These are phyloP conservation scores for Leccinum rimulosum DNA, from an alignment of 768 basidiomycete species.

Conservation along the genomic window DNA sequence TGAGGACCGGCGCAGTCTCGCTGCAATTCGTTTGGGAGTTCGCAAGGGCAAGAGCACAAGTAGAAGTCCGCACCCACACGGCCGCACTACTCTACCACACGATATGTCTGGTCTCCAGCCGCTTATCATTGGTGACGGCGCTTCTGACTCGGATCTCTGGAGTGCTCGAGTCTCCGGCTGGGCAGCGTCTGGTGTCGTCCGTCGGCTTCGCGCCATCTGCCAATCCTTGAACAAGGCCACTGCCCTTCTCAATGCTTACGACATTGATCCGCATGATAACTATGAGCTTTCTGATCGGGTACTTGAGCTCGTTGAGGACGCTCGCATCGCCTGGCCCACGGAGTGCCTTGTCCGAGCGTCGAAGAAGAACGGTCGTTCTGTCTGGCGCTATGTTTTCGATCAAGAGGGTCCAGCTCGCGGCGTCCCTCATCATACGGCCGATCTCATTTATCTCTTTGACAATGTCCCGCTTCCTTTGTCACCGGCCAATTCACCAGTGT, in stretches of 20 bases:
- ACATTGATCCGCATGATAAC: slow-evolving; percentile 60
- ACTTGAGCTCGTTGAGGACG: slow-evolving; percentile 73
- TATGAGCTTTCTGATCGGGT: slow-evolving; percentile 68
- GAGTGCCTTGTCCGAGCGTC: slow-evolving; percentile 58
- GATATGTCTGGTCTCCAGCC: slow-evolving; percentile 47
- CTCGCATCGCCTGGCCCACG: slow-evolving; percentile 74
- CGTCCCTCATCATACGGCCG: slow-evolving; percentile 66
- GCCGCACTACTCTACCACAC: slow-evolving; percentile 8
- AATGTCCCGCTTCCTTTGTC: slow-evolving; percentile 57
- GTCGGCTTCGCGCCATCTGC: slow-evolving; percentile 71
- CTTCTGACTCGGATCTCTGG: slow-evolving; percentile 65
- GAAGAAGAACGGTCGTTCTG: slow-evolving; percentile 51
- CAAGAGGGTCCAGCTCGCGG: slow-evolving; percentile 70
- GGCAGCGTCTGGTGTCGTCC: slow-evolving; percentile 58
- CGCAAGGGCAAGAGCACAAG: slow-evolving; percentile 24
- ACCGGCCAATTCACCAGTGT: slow-evolving; percentile 32
- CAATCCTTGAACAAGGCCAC: slow-evolving; percentile 64
- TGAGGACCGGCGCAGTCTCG: slow-evolving; percentile 23
- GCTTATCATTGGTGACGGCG: slow-evolving; percentile 73
- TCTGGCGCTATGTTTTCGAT: slow-evolving; percentile 82
- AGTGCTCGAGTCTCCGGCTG: slow-evolving; percentile 57
- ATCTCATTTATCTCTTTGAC: slow-evolving; percentile 78
- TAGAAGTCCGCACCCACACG: slow-evolving; percentile 29
- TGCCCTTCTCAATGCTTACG: slow-evolving; percentile 64
- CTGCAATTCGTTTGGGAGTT: slow-evolving; percentile 25